Base-by-base conservation (phyloP, 2,329 filamentous ascomycete species). In the Gaeumannomyces sp. region DNA sequence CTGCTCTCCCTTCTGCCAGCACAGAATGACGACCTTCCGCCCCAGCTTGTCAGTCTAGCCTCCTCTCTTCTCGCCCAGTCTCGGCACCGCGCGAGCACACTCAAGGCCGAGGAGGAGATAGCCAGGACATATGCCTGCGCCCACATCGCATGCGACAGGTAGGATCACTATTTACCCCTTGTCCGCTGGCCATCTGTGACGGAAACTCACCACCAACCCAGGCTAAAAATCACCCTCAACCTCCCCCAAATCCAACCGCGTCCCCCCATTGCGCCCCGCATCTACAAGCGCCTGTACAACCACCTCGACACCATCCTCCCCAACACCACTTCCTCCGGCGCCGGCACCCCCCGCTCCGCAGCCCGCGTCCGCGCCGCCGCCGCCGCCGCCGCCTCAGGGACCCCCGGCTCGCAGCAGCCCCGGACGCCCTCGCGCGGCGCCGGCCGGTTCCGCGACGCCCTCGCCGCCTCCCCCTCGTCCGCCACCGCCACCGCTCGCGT, bases 101-200 rank as follows among this genome's bases (percentile, higher is more conserved):
- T 97, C 64, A 96, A 93, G 73, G 83, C 88, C 3, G 92, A 96
- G 65, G 93, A 97, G 75, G 93, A 97, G 75, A 87, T 95, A 68
- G 92, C 89, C n/a, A 85, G 93, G 27, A 83, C 85, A 5, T 95
- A 95, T 75, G 90, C 89, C 4, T 97, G 93, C 74, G 90, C 91
- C 19, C 89, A 97, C 76, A 85, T 99, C 66, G 95, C 95, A 27
- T 98, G 93, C 73, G 92, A 94, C 70, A 86, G 91, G 90, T 91
- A 77, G 59, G 70, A 14, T 50, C 16, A 31, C 28, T n/a, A 11
- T 31, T 22, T 25, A 3, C n/a, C 19, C 16, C 10, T 19, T 29
- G 8, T 28, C 16, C 6, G n/a, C 38, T 4, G 4, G 28, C n/a
- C 8, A 27, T 29, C n/a, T 22, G 38, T 27, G 38, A 4, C 33